These are phyloP conservation scores for Phytopythium kandeliae DNA, from an alignment of 352 stramenopile genomes.

Conservation along the genomic window DNA sequence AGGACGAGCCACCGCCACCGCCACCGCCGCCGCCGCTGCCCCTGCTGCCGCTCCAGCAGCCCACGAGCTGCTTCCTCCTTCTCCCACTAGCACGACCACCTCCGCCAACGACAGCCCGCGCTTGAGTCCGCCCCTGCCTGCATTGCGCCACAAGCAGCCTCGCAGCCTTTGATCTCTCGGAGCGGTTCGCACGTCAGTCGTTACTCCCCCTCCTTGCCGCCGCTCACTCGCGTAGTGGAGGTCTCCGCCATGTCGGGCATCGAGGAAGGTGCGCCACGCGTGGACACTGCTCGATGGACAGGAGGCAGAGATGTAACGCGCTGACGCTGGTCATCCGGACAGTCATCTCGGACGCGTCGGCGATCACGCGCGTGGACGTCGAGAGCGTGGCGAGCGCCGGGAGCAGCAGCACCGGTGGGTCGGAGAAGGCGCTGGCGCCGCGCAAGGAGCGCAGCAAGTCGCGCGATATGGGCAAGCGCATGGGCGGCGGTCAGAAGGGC, in stretches of 20 bases:
- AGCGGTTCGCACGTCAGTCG: neutral
- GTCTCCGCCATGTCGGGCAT: constrained; percentile 2
- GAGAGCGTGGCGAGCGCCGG: constrained; percentile 6
- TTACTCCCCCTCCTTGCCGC: neutral
- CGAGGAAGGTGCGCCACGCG: constrained; percentile 3
- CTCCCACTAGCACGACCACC: too few species aligned
- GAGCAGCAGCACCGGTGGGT: constrained; percentile 14
- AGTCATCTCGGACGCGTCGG: constrained; percentile 6
- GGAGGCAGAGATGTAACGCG: neutral
- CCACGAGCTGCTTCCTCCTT: too few species aligned
- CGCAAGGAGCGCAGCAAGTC: constrained; percentile 85
- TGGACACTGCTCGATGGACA: too few species aligned
- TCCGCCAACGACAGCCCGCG: too few species aligned
- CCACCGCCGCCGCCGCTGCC: too few species aligned
- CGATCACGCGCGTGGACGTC: constrained; percentile 1
- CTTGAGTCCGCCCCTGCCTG: neutral
- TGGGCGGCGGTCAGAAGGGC: constrained; percentile 83
- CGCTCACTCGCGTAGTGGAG: neutral
- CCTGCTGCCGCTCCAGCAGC: too few species aligned
- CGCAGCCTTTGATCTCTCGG: too few species aligned
- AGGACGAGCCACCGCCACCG: neutral
- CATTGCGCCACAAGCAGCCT: neutral
- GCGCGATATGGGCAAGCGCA: constrained; percentile 79
- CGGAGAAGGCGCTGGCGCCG: constrained; percentile 47
- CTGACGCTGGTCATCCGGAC: neutral